phyloP scores from a whole-genome alignment of 768 basidiomycete genomes.

The Lactifluus piperatus region DNA sequence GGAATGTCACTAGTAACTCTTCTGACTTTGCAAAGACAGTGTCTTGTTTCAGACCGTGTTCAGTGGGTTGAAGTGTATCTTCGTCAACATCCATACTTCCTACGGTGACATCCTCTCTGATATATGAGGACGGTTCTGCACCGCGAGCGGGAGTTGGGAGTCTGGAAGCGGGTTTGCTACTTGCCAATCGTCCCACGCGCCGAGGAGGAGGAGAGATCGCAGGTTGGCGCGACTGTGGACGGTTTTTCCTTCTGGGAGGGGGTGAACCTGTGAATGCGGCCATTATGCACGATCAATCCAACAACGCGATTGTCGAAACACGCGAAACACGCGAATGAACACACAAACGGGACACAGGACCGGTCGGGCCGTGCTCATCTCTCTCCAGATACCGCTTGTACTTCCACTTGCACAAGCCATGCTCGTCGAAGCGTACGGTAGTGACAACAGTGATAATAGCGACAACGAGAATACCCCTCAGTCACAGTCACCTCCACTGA shows the following conservation, averaged over 20 bases:
- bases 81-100: slow-evolving; percentile 61
- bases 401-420: slow-evolving; percentile 28
- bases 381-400: not conserved
- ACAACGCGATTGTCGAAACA: not conserved
- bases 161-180: slow-evolving; percentile 33
- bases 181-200: slow-evolving; percentile 24
- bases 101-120: slow-evolving; percentile 35
- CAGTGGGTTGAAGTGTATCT: slow-evolving; percentile 30
- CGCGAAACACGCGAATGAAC: not conserved
- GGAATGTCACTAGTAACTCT: slow-evolving; percentile 57
- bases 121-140: slow-evolving; percentile 28
- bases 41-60: slow-evolving; percentile 31
- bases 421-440: slow-evolving; percentile 74
- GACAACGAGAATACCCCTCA: slow-evolving; percentile 34
- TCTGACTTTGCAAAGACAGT: slow-evolving; percentile 62
- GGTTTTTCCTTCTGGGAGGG: slow-evolving; percentile 19
- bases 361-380: not conserved
- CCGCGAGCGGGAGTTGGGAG: slow-evolving; percentile 35
- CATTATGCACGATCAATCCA: slow-evolving; percentile 5
- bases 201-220: slow-evolving; percentile 25
- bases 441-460: slow-evolving; percentile 42
- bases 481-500: slow-evolving; percentile 21
- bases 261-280: slow-evolving; percentile 18
- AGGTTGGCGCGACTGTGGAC: slow-evolving; percentile 11
- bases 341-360: not conserved